These are phyloP conservation scores for Fagopyrum tataricum DNA, from an alignment of 148 eudicot species.

Conservation along the genomic window DNA sequence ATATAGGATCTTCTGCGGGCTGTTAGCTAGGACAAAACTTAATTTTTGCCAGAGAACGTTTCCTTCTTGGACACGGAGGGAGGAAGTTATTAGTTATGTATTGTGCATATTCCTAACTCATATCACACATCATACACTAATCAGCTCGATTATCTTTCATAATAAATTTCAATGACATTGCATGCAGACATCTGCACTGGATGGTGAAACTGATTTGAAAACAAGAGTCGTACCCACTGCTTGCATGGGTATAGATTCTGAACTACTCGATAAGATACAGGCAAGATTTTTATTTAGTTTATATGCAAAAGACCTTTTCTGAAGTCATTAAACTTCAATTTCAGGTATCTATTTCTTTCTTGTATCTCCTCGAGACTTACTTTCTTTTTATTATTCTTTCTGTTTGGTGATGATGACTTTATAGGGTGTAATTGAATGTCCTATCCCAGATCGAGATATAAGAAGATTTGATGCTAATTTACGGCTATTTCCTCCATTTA, in stretches of 20 bases:
- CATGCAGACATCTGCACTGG: conserved; percentile 87
- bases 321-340: background rate
- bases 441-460: conserved; percentile 83
- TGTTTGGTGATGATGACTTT: conserved; percentile 6
- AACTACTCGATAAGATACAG: conserved; percentile 84
- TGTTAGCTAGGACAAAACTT: no score
- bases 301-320: background rate
- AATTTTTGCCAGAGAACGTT: no score
- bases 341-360: background rate
- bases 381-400: background rate
- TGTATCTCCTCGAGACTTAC: background rate
- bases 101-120: background rate
- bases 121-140: background rate
- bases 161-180: conserved; percentile 7
- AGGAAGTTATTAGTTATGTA: no score
- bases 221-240: conserved; percentile 77
- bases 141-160: background rate
- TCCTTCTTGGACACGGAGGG: no score
- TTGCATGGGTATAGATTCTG: conserved; percentile 85
- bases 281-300: conserved; percentile 24
- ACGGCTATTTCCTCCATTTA: conserved; percentile 91
- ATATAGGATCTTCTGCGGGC: no score
- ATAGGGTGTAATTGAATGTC: conserved; percentile 95
- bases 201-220: conserved; percentile 96
- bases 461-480: conserved; percentile 91